Conservation (phyloP, 2,329 filamentous ascomycete species). For the Colletotrichum somersetense region DNA sequence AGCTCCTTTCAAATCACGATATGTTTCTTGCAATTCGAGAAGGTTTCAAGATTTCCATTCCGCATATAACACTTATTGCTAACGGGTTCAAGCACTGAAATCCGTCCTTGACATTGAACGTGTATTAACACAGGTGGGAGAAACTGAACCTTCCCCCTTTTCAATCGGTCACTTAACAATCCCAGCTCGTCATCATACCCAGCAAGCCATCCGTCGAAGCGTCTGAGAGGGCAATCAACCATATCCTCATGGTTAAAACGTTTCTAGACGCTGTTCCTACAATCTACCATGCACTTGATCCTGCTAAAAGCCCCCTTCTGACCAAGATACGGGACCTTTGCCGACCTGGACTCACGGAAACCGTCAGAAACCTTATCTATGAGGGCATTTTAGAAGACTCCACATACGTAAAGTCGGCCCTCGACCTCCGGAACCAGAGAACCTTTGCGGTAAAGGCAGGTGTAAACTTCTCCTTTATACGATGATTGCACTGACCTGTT, state of each 20-base stretch:
- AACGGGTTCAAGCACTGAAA: slow-evolving; percentile 71
- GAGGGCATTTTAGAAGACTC: slow-evolving; percentile 84
- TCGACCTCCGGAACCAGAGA: slow-evolving; percentile 90
- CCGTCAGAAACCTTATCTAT: slow-evolving; percentile 74
- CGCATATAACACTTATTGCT: slow-evolving; percentile 17
- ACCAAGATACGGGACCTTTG: slow-evolving; percentile 78
- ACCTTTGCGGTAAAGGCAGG: slow-evolving; percentile 86
- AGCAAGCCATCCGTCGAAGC: slow-evolving; percentile 73
- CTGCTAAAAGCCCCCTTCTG: slow-evolving; percentile 74
- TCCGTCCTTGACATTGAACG: slow-evolving; percentile 84
- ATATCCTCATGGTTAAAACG: slow-evolving; percentile 87
- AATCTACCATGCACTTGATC: slow-evolving; percentile 75
- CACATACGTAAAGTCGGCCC: slow-evolving; percentile 79
- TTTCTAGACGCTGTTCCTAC: slow-evolving; percentile 78
- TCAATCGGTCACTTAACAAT: slow-evolving; percentile 40
- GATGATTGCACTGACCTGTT: not conserved
- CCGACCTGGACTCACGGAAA: slow-evolving; percentile 69
- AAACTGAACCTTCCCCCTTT: not conserved
- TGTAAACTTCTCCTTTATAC: not conserved
- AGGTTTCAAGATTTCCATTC: slow-evolving; percentile 59
- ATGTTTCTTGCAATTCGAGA: slow-evolving; percentile 84
- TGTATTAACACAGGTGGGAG: slow-evolving; percentile 76
- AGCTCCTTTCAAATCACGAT: slow-evolving; percentile 84
- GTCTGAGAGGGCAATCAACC: slow-evolving; percentile 86
- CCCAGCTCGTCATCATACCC: slow-evolving; percentile 81